Evolutionary conservation across 257 asterid species (phyloP), one percentile per base, ranked within the genome.

Genomic region (Gardenia jasminoides): DNA sequence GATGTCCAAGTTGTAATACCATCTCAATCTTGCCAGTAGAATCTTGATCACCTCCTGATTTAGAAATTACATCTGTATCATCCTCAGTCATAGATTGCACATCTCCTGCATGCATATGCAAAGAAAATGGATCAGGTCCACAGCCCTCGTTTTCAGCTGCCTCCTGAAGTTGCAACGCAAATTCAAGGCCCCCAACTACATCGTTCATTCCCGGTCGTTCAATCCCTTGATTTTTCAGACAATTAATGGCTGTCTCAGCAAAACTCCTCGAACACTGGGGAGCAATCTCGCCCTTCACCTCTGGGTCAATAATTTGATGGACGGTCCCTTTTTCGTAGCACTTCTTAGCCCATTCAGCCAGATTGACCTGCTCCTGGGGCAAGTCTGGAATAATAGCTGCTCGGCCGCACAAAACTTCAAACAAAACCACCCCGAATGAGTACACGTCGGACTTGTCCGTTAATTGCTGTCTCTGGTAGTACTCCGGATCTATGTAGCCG

Each of bases 401-500:
- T 78, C 93, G 74, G 0, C 87, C 90, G 7, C 94, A 88, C 16
- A 89, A 52, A 4, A 87, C 90, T 65, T 92, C 96, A 0, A 92
- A 82, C 73, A 92, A 7, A 15, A 92, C 94, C 7, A 91, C 94
- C 0, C 94, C 96, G 61, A 92, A 91, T 0, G 97, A 92, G 77
- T 91, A 92, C 1, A 91, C 96, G 47, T 92, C 93, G 4, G 96
- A 92, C 65, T 88, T 88, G 28, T 85, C 92, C 8, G 97, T 92
- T 6, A 92, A 48, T 50, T 89, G 94, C 58, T 83, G 91, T 28
- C 86, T 76, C 75, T 74, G 81, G 76, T 81, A 91, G 76, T 92
- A 92, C 72, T 92, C 96, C 0, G 96, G 97, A 44, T 92, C 94
- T 0, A 92, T 41, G 76, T 92, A 92, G 0, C 96, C 97, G 7